Evolutionary conservation across 2,329 filamentous ascomycete genomes (phyloP).

Genomic region (Sordariomycetes sp.): DNA sequence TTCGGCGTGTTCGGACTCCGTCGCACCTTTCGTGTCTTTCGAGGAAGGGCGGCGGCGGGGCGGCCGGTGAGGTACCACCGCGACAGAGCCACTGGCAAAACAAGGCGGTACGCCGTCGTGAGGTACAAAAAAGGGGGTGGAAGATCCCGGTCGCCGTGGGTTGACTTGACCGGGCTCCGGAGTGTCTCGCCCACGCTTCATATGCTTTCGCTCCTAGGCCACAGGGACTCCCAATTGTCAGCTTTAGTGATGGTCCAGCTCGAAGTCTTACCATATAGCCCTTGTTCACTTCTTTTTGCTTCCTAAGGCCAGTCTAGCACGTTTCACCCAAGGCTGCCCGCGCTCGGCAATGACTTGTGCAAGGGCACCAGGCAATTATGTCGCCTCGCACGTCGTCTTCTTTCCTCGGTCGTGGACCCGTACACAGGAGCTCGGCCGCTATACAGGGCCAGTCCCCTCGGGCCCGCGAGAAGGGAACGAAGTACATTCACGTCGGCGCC

Average conservation of each 20-base stretch:
- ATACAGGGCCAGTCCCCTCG: too few species aligned
- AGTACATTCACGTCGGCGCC: too few species aligned
- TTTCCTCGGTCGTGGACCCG: too few species aligned
- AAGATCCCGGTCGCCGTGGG: background rate
- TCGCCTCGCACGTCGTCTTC: too few species aligned
- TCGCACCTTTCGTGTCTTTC: background rate
- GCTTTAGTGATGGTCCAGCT: background rate
- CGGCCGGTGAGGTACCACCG: background rate
- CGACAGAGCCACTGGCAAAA: background rate
- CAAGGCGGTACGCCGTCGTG: background rate
- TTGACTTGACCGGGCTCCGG: background rate
- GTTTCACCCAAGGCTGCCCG: background rate
- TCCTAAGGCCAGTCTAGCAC: background rate
- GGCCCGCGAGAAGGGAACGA: too few species aligned
- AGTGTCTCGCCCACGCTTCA: background rate
- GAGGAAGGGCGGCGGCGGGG: background rate
- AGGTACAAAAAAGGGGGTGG: background rate
- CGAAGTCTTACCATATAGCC: background rate
- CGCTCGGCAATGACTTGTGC: background rate
- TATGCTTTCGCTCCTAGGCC: background rate
- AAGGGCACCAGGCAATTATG: too few species aligned
- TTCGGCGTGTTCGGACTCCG: background rate
- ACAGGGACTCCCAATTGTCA: background rate
- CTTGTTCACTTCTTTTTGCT: background rate
- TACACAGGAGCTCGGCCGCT: too few species aligned